Conservation (phyloP, 2,329 filamentous ascomycete species). For the Bipolaris zeicola region DNA sequence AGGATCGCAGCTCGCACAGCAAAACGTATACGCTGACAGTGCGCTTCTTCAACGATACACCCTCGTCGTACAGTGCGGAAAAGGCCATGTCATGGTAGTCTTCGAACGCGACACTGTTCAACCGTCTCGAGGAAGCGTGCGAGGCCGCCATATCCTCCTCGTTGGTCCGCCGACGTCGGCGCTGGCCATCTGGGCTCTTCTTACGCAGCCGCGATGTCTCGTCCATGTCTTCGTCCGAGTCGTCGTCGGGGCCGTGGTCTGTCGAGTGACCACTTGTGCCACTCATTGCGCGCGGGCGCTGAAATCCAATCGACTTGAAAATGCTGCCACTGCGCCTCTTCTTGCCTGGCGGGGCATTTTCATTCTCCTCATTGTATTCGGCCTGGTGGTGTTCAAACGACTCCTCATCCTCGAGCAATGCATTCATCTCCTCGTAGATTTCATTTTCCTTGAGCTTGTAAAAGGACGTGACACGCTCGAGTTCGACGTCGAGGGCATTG, state of each 20-base stretch:
- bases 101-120: constrained; percentile 71
- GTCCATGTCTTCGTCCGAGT: constrained; percentile 65
- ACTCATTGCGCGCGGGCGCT: constrained; percentile 53
- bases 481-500: constrained; percentile 80
- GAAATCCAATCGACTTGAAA: constrained; percentile 57
- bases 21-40: constrained; percentile 87
- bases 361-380: constrained; percentile 44
- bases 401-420: constrained; percentile 75
- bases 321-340: constrained; percentile 57
- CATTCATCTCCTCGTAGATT: constrained; percentile 78
- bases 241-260: constrained; percentile 42
- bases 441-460: constrained; percentile 89
- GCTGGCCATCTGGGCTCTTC: constrained; percentile 46
- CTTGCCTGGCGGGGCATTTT: constrained; percentile 45
- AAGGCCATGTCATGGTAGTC: constrained; percentile 79
- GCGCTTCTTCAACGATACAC: constrained; percentile 90
- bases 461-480: constrained; percentile 93
- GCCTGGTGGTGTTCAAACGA: constrained; percentile 65
- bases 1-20: constrained; percentile 93
- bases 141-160: constrained; percentile 65
- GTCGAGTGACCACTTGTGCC: constrained; percentile 51
- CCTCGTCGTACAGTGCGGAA: constrained; percentile 69
- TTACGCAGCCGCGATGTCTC: constrained; percentile 52
- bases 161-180: constrained; percentile 25
- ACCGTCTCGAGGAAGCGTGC: constrained; percentile 65